These are phyloP conservation scores for Amanita exitialis DNA, from an alignment of 768 basidiomycete genomes.

Conservation along the genomic window DNA sequence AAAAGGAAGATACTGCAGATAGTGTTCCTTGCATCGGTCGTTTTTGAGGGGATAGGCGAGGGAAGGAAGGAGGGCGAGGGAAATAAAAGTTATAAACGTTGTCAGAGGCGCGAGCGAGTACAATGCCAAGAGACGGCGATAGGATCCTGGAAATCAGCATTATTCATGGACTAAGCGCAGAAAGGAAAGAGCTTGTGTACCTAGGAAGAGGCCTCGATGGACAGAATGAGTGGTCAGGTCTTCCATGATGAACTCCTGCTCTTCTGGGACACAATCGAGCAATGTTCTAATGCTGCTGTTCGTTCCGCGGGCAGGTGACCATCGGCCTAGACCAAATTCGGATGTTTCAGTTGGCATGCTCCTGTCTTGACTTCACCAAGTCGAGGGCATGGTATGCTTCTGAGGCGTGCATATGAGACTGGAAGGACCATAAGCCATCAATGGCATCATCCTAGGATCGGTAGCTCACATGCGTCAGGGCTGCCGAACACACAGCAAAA, in stretches of 20 bases:
- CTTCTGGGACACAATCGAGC: conserved; percentile 1
- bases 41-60: conserved; percentile 33
- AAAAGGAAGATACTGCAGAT: conserved; percentile 41
- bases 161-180: conserved; percentile 6
- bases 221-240: neutral
- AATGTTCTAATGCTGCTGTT: neutral
- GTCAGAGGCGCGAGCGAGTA: conserved; percentile 54
- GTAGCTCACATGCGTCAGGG: no score
- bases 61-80: conserved; percentile 40
- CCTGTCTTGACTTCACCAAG: no score
- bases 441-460: neutral
- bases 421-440: no score
- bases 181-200: conserved; percentile 9
- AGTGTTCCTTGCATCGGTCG: conserved; percentile 23
- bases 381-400: no score
- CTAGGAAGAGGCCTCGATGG: conserved; percentile 21
- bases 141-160: conserved; percentile 42
- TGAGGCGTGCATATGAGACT: neutral
- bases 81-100: conserved; percentile 34
- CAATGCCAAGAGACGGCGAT: conserved; percentile 39
- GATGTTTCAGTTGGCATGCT: neutral
- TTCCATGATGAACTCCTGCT: neutral
- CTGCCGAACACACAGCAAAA: neutral
- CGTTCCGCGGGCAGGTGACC: neutral
- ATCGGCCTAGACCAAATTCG: neutral